Base-by-base conservation (phyloP, 805 yeast genomes). In the Saccharomycopsis malanga region DNA sequence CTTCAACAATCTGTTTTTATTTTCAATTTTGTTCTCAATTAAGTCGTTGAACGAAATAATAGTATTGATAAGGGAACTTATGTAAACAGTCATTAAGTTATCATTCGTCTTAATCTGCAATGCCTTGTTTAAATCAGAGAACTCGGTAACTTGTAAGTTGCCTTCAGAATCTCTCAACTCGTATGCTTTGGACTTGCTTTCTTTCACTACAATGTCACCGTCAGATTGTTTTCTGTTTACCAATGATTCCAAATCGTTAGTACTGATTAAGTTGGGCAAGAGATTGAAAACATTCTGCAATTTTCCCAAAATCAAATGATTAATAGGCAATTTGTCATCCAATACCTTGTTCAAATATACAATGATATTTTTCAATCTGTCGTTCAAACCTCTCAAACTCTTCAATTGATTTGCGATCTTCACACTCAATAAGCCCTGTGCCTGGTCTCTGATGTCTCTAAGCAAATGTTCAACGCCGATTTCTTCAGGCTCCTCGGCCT, bases 401-500 rank as follows among this genome's bases (percentile, higher is more conserved):
- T 84, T 85, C 58, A 93, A 77, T 61, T 88, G 96, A 61, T 85
- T 83, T 14, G 98, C 88, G 46, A 93, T 79, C 61, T 83, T 79
- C 44, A 89, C 77, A 2, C 97, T 82, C 50, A 93, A 74, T 41
- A 83, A 83, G 7, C 98, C 98, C 12, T 96, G 94, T 7, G 98
- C 96, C 58, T 89, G 96, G 61, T 91, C 97, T 59, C 97, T 79
- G 21, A 88, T 87, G 60, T 93, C 98, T 60, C 98, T 81, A 51
- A 93, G 68, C 52, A 93, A 68, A 63, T 93, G 99, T 65, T 93
- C 99, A 12, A 93, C 99, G 53, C 98, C 99, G 56, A 93, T 93
- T 66, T 93, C 99, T 67, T 93, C 99, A 7, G 98, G 98, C 63
- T 93, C 99, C 62, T 93, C 98, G 2, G 99, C 99, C 62, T 86